Conservation (phyloP, 2,329 filamentous ascomycete genomes). For the Amesomyces nigricolor region DNA sequence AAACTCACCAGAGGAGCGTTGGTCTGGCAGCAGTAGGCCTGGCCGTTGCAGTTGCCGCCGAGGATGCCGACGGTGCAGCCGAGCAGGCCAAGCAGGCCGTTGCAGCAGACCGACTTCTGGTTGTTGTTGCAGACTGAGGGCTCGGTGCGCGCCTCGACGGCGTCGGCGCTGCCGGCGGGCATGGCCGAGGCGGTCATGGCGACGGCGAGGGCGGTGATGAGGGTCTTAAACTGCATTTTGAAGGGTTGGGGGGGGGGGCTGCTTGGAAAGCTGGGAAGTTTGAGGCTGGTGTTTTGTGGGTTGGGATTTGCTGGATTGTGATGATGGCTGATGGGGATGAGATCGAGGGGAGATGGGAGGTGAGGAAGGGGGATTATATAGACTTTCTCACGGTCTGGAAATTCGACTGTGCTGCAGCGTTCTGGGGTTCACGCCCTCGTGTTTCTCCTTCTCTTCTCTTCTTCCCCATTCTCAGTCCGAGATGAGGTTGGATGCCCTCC, state of each 20-base stretch:
- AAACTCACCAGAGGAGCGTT: not conserved
- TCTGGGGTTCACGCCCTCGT: too few species aligned
- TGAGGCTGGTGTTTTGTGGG: not conserved
- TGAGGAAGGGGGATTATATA: slow-evolving; percentile 7
- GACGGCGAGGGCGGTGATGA: slow-evolving; percentile 10
- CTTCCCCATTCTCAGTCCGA: not conserved
- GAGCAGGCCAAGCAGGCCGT: not conserved
- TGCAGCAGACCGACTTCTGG: slow-evolving; percentile 2
- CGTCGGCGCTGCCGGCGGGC: not conserved
- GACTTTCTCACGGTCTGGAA: not conserved
- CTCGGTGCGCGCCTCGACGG: not conserved
- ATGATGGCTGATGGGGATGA: not conserved
- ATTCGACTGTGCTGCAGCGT: too few species aligned
- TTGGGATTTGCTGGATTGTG: not conserved
- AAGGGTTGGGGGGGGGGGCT: not conserved
- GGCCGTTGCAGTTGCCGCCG: not conserved
- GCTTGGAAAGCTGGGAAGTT: not conserved
- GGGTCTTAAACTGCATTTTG: slow-evolving; percentile 13
- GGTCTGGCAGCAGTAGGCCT: slow-evolving; percentile 10
- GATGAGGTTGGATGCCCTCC: not conserved
- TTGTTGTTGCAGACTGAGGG: not conserved
- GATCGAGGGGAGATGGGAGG: not conserved
- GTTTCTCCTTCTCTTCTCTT: too few species aligned
- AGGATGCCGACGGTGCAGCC: not conserved
- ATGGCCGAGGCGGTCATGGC: slow-evolving; percentile 14